Percentiles rank a stretch among this genome's conserved stretches.
Evolutionary conservation across 805 yeast species (phyloP).

Genomic region (Lipomyces lipofer): DNA sequence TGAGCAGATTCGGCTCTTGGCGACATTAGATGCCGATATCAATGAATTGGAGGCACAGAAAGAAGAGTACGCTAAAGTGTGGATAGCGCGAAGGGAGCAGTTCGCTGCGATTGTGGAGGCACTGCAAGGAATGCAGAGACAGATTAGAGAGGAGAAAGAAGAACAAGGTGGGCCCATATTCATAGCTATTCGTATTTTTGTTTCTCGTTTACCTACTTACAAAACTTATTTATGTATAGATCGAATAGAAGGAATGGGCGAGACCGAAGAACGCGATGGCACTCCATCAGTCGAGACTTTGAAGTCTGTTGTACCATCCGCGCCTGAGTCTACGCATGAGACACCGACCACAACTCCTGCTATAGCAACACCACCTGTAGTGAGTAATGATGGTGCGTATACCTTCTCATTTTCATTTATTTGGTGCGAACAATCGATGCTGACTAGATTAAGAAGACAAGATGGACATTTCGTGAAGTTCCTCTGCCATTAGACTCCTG

Average conservation of each 20-base stretch:
- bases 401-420: too few relatives aligned
- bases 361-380: too few relatives aligned
- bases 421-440: too few relatives aligned
- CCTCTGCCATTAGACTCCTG: too few relatives aligned
- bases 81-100: conserved; percentile 32
- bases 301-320: neutral
- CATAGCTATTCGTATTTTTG: neutral
- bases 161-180: conserved; percentile 9
- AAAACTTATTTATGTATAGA: conserved; percentile 7
- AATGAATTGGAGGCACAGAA: conserved; percentile 31
- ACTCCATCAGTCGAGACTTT: neutral
- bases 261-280: conserved; percentile 25
- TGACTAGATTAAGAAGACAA: too few relatives aligned
- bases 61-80: conserved; percentile 22
- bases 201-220: neutral
- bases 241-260: conserved; percentile 21
- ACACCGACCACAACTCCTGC: too few relatives aligned
- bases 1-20: conserved; percentile 26
- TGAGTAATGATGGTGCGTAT: too few relatives aligned
- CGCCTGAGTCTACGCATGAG: neutral
- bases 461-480: too few relatives aligned
- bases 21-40: conserved; percentile 33
- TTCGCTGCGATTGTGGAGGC: conserved; percentile 32
- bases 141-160: conserved; percentile 31
- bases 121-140: conserved; percentile 26